Conservation (phyloP, 2,329 filamentous ascomycete genomes). For the Sclerotinia glacialis region DNA sequence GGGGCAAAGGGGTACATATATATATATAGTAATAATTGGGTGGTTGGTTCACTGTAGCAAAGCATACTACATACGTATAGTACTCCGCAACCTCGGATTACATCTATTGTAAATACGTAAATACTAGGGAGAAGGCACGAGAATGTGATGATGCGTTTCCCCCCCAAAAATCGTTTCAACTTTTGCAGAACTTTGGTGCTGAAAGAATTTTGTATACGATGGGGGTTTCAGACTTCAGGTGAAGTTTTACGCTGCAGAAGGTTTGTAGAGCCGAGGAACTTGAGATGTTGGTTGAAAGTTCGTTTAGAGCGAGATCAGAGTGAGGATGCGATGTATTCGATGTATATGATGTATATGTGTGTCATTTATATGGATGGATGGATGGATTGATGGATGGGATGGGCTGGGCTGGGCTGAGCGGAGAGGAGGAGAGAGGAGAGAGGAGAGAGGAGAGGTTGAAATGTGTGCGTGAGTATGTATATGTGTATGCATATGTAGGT, state of each 20-base stretch:
- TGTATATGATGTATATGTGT: too few species aligned
- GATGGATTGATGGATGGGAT: too few species aligned
- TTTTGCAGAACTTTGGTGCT: neutral
- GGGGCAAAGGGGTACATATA: slow-evolving; percentile 2
- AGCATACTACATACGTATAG: neutral
- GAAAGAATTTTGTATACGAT: neutral
- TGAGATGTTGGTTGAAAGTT: too few species aligned
- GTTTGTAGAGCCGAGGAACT: neutral
- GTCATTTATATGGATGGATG: too few species aligned
- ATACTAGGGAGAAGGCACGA: neutral
- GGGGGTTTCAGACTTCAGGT: neutral
- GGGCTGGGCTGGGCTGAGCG: too few species aligned
- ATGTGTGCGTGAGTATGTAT: too few species aligned
- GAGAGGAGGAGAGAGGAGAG: too few species aligned
- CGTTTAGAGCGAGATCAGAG: too few species aligned
- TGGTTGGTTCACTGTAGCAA: slow-evolving; percentile 5
- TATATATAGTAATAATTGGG: slow-evolving; percentile 6
- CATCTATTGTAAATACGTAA: neutral
- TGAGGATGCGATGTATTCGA: too few species aligned
- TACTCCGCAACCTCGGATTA: neutral
- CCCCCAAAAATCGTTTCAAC: neutral
- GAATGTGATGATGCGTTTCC: neutral
- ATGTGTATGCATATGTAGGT: too few species aligned
- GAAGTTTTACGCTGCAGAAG: neutral
- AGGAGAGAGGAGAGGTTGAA: too few species aligned